Evolutionary conservation across 176 grass and related monocot genomes (phyloP), one percentile per base, ranked within the genome.

Genomic region (Miscanthus lutarioriparius): DNA sequence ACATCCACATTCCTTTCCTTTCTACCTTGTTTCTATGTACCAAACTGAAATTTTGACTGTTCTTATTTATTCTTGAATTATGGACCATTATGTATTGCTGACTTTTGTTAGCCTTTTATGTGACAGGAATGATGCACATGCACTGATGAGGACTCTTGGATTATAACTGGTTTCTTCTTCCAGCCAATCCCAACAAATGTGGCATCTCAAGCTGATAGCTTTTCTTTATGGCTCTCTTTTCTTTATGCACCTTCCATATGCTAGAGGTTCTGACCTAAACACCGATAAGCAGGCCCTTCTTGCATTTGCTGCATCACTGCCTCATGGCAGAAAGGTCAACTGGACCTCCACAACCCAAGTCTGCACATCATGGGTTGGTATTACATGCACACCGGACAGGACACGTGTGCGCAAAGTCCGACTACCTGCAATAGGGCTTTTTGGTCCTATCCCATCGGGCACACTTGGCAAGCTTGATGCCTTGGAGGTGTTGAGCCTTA

Each of bases 391-490:
- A 67, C 41, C 84, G 10, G 67, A 94, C 22, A 62, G 81, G 62
- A 89, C 70, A 22, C 90, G 86, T 79, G 96, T 96, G 10, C 81
- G 64, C 56, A 62, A 62, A 44, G 88, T 99, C 48, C 87, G 86
- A 9, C 51, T 99, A 69, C 96, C 96, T 41, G 93, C 82, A 11
- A 56, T 88, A 62, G 93, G 96, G 49, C 82, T 99, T 36, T 80
- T 94, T 35, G 96, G 96, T 82, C 82, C 87, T 70, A 89, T 99
- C 66, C 96, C 91, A 48, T 25, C 81, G 1, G 81, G 83, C 78
- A 94, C 67, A 81, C 89, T 99, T 79, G 93, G 91, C 75, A 90
- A 92, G 67, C 93, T 99, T 90, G 90, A 96, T 81, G 91, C 93
- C 30, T 81, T 99, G 45, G 66, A 99, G 72, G 90, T 94, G 63